Evolutionary conservation across 2,329 filamentous ascomycete species (phyloP), one percentile per base, ranked within the genome.

Genomic region (Xylariaceae sp.): DNA sequence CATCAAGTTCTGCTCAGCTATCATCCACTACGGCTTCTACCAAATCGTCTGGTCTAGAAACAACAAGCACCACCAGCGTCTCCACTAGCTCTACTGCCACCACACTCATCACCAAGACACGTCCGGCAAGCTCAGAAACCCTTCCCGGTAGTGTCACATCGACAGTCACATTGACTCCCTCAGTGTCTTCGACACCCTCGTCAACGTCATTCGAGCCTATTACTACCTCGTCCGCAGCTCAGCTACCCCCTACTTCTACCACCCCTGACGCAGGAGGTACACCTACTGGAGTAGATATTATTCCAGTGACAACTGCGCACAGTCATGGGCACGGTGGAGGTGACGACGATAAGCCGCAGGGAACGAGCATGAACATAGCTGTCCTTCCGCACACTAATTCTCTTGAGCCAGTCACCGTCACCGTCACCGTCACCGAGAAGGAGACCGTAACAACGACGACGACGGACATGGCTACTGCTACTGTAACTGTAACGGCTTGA

Each of bases 261-360:
- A 19, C 23, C 16, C 16, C 49, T 9, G 19, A 53, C 23, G 17
- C 17, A 1, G 45, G 48, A 19, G 19, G 28, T 7, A 60, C 53
- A 11, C 60, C 60, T 21, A 62, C 60, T 23, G 60, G 60, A 8
- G 45, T 62, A 45, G 52, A 44, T 34, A 56, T 62, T 9, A 52
- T 62, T 12, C 60, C 60, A 17, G 45, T 62, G 9, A 59, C 59
- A 3, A 11, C 44, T 7, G 14, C 17, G 26, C 34, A 29, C 24
- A 14, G 16, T 11, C 11, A 41, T 9, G 45, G 28, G 16, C 1
- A 21, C 31, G 24, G 17, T 17, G 17, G 36, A 2, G 26, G 46
- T 11, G 40, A 19, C 19, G 41, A 44, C 16, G 34, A 48, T 2
- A n/a, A 17, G 41, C n/a, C 45, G 4, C 24, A 36, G 8, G 16